Base-by-base conservation (phyloP, 2,329 filamentous ascomycete species). In the Aspergillus vadensis region DNA sequence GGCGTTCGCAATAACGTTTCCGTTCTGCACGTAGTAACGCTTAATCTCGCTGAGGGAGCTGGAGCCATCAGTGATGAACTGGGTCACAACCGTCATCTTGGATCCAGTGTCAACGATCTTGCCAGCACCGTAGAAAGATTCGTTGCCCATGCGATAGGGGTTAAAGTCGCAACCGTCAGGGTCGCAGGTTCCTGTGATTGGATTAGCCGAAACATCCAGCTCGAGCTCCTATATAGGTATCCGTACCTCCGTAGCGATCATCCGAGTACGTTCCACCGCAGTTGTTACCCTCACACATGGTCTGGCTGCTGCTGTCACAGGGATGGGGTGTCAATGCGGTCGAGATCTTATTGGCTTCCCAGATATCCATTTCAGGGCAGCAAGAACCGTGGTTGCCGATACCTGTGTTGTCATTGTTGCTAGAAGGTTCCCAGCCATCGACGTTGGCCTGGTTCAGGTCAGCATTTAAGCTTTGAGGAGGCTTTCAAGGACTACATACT, bases 81-180 rank as follows among this genome's bases (percentile, higher is more conserved):
- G 87, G n/a, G 87, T 89, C 60, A 89, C 84, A 39, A 90, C 86
- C 14, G 87, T 89, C 68, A 89, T 75, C 64, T 83, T 82, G 70
- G 81, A 77, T 57, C 70, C 80, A 55, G 86, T 87, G 72, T 89
- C 83, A 65, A 90, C 77, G 55, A 79, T 86, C 69, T 78, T 79
- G 65, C 80, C 79, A 2, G 81, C 76, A 61, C 87, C 88, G 77
- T 86, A 90, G 80, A 88, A 90, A 72, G 77, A 77, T 55, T 79
- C 78, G 76, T 86, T 81, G 64, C 88, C 88, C 81, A 85, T 81
- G 71, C 87, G 86, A 82, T 86, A 90, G 48, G 81, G 72, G 81
- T 89, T 89, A 82, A 87, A 89, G 73, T 89, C 88, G 71, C 88
- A 90, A n/a, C 87, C 88, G 70, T 88, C 86, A 66, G 86, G 85